A percentile compares a stretch with the other conserved stretches of the same genome.
Evolutionary conservation across 352 stramenopile genomes (phyloP).

Genomic region (Phytophthora colocasiae): DNA sequence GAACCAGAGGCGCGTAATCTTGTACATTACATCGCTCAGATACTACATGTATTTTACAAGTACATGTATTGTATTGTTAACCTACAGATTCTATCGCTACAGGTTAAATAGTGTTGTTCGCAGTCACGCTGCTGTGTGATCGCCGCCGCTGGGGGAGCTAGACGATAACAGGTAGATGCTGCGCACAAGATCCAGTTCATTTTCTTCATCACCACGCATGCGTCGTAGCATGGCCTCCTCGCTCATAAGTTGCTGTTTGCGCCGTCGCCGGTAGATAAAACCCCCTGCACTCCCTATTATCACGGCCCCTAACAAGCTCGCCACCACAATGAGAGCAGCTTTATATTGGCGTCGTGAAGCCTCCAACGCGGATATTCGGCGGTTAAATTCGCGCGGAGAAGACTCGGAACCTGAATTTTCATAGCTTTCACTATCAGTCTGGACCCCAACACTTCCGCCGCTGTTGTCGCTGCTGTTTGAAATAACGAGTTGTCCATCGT

Average conservation of each 20-base stretch:
- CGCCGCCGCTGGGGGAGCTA: slow-evolving; percentile 28
- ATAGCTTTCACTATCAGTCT: slow-evolving; percentile 13
- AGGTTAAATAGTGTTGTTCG: slow-evolving; percentile 33
- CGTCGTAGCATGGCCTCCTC: slow-evolving; percentile 46
- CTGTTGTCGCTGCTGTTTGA: slow-evolving; percentile 10
- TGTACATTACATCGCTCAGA: not conserved
- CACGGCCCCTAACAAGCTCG: slow-evolving; percentile 24
- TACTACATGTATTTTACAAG: too few species aligned
- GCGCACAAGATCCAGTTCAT: slow-evolving; percentile 53
- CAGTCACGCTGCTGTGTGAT: not conserved
- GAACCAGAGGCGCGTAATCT: slow-evolving; percentile 17
- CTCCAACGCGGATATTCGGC: slow-evolving; percentile 29
- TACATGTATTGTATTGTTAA: too few species aligned
- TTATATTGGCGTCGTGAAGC: slow-evolving; percentile 35
- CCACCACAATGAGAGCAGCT: slow-evolving; percentile 42
- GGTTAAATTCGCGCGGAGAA: slow-evolving; percentile 17
- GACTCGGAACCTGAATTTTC: slow-evolving; percentile 20
- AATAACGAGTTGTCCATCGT: slow-evolving; percentile 43
- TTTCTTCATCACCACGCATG: slow-evolving; percentile 48
- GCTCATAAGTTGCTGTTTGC: slow-evolving; percentile 32
- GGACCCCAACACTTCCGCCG: slow-evolving; percentile 6
- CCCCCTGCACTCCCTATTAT: slow-evolving; percentile 10
- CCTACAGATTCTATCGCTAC: slow-evolving; percentile 18
- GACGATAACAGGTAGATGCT: slow-evolving; percentile 53
- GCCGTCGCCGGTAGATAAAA: slow-evolving; percentile 18